Base-by-base conservation (phyloP, 257 asterid species). In the Jacaranda copaia region DNA sequence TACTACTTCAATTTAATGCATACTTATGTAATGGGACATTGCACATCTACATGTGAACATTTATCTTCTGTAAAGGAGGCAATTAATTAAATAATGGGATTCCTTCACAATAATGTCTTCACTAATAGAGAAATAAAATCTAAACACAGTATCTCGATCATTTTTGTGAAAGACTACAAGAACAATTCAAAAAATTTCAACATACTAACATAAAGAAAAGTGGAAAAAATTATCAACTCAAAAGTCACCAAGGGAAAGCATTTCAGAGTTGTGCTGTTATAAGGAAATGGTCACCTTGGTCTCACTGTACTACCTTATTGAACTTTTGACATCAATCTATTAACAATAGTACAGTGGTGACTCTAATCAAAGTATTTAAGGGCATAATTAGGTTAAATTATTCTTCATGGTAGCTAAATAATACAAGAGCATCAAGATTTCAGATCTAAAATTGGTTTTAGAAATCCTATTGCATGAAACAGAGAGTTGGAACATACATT, bases 401-500 rank as follows among this genome's bases (percentile, higher is more conserved):
- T 61, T n/a, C 19, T 4, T 19, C 5, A 15, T 40, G 56, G 46
- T 25, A 75, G 25, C 20, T 60, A 68, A 83, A 38, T 62, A 64
- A 13, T 63, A 38, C 19, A 58, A 61, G 46, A 35, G 56, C 64
- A 61, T 19, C 6, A n/a, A 55, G 40, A 52, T 43, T 68, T 71
- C 62, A 42, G 59, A 49, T 32, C 8, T 57, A 61, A 59, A 43
- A 75, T 65, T 73, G 67, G 69, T 39, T 13, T 43, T 18, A 14
- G n/a, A 77, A 43, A 68, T 55, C 53, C 32, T 56, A 73, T 59
- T 38, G 42, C 55, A 65, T 11, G 75, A 61, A 35, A 65, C 67
- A 72, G 72, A 89, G 55, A 62, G 80, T 58, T 55, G 73, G 77
- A 65, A 75, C 93, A 63, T 91, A 95, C 99, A 88, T 87, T 93